Evolutionary conservation across 331 rosid species (phyloP).

Genomic region (Quercus tomentella): DNA sequence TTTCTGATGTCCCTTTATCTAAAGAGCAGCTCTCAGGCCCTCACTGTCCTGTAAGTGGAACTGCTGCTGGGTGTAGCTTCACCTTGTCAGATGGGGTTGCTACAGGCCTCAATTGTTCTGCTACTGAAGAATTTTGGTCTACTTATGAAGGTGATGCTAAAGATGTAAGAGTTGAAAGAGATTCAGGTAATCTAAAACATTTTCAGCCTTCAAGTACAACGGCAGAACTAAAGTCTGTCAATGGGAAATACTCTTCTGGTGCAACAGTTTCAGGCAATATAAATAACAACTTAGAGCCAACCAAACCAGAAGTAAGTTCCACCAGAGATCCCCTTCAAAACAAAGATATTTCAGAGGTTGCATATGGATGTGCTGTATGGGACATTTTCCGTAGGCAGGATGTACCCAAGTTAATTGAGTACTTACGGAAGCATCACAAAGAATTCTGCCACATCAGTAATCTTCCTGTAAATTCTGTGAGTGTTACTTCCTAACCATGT

Average conservation of each 20-base stretch:
- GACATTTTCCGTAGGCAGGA: conserved; percentile 71
- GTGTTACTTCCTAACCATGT: conserved; percentile 1
- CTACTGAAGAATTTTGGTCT: background rate
- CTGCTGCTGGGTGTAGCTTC: background rate
- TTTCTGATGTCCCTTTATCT: background rate
- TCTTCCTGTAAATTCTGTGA: conserved; percentile 50
- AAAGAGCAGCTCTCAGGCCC: background rate
- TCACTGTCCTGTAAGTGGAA: background rate
- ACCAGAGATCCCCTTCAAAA: conserved; percentile 6
- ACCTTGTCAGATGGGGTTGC: conserved; percentile 7
- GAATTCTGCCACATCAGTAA: conserved; percentile 49
- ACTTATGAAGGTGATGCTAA: conserved; percentile 6
- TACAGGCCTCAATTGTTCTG: background rate
- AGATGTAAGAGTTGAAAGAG: conserved; percentile 10
- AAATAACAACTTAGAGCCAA: conserved; percentile 13
- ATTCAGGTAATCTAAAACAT: conserved; percentile 6
- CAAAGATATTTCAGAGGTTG: conserved; percentile 25
- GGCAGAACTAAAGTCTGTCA: conserved; percentile 18
- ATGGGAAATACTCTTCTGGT: conserved; percentile 12
- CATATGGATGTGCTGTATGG: conserved; percentile 60
- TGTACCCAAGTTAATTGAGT: conserved; percentile 52
- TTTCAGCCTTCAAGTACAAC: conserved; percentile 21
- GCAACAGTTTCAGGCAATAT: conserved; percentile 21
- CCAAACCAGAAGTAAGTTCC: conserved; percentile 8
- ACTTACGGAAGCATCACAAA: conserved; percentile 44